Evolutionary conservation across 1,284 basidiomycete genomes (phyloP).

Genomic region (Phaffia rhodozyma): DNA sequence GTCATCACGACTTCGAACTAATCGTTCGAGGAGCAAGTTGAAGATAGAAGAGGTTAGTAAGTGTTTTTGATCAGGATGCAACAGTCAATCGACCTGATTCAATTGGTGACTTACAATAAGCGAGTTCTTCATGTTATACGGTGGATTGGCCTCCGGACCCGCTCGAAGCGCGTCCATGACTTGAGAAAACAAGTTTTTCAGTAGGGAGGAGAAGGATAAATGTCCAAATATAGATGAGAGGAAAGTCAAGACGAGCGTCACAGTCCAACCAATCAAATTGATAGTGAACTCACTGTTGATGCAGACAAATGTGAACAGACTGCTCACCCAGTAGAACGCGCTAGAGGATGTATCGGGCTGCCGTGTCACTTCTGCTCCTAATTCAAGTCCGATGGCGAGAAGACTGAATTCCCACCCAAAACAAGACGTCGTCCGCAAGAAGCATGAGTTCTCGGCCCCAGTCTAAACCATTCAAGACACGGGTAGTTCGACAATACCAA

Average conservation of each 20-base stretch:
- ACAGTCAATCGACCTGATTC: no score
- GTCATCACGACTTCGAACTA: no score
- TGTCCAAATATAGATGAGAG: neutral
- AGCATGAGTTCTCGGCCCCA: neutral
- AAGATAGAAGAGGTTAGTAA: no score
- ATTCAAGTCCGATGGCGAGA: constrained; percentile 59
- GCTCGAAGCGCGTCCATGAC: constrained; percentile 54
- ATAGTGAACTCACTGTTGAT: constrained; percentile 45
- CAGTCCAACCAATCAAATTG: neutral
- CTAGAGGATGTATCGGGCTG: constrained; percentile 63
- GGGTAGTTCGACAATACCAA: neutral
- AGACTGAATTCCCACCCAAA: constrained; percentile 46
- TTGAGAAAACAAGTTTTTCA: constrained; percentile 23
- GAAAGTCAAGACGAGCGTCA: neutral
- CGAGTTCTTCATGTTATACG: constrained; percentile 52
- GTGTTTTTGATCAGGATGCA: no score
- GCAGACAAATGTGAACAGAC: constrained; percentile 51
- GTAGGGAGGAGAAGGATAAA: neutral
- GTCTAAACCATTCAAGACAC: no score
- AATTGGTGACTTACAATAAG: constrained; percentile 35
- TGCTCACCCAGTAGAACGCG: constrained; percentile 59
- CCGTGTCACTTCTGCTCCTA: constrained; percentile 59
- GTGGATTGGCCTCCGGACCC: constrained; percentile 46
- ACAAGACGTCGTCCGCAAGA: constrained; percentile 5
- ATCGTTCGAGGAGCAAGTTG: no score